Base-by-base conservation (phyloP, 2,329 filamentous ascomycete genomes). In the Alternaria burnsii region DNA sequence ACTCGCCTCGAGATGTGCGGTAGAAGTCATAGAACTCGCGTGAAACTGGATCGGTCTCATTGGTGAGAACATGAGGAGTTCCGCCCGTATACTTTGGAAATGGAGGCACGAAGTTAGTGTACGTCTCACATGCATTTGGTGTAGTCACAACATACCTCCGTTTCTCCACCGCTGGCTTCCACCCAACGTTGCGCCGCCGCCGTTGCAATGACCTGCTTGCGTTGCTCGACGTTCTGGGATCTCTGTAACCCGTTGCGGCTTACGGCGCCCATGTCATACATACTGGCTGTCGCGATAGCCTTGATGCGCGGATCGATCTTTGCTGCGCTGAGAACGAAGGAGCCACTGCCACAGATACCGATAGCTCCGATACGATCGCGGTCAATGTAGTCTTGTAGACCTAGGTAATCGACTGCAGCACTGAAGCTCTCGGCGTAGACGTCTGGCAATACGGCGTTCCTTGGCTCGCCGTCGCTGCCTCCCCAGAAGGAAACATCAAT, bases 311-410 rank as follows among this genome's bases (percentile, higher is more conserved):
- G 54, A 61, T 74, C 62, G 16, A 78, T 72, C 58, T 79, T 78
- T 3, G 78, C 77, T 0, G 78, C 78, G 56, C 74, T 76, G 61
- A 80, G 72, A 9, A 75, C 53, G 41, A 69, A 77, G 5, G 63
- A 68, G 26, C 73, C 74, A 40, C 74, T 76, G 34, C 69, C 74
- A 14, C 32, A 36, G 32, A 40, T 74, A 12, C 74, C 74, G 14
- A 76, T 47, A 14, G 32, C 32, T 36, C 32, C 32, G 14, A 36
- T 36, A 16, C 32, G 32, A 14, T 36, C 32, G 32, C 32, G 32
- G 14, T 36, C 5, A 12, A 36, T 7, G 32, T 36, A 36, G 14
- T 14, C 12, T 16, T 36, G 32, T 36, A 36, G 32, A 36, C 32
- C 32, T 16, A 36, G 71, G 16, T 74, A 77, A 59, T 76, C 74